Evolutionary conservation across 2,329 filamentous ascomycete genomes (phyloP), one percentile per base, ranked within the genome.

Genomic region (Neonectria punicea): DNA sequence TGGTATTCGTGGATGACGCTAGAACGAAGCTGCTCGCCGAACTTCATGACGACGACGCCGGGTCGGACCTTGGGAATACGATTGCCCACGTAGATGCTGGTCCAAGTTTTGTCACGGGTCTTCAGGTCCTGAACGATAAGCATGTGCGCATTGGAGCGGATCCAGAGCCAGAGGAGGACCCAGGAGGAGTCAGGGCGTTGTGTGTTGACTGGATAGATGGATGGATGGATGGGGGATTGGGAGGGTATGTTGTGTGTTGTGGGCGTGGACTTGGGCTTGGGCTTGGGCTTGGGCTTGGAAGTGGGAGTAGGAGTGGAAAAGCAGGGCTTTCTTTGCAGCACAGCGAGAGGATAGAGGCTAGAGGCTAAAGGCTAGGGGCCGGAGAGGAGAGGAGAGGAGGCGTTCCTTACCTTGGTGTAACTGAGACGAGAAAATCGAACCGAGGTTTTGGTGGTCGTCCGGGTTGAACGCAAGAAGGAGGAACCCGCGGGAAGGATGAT

Each of bases 1-100:
- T 94, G 91, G 84, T 97, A 99, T 83, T 98, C 94, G 85, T 93
- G 94, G 81, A 98, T 97, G 77, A 97, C 88, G 78, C 94, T 98
- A 76, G 93, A 95, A 70, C 93, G 93, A 76, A 99, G 90, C 86
- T 99, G 94, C 82, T 98, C 93, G 79, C 96, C 96, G 86, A 98
- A 99, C 86, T 91, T 91, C 89, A 91, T 91, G 83, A 87, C 83
- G 81, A 89, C 78, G 69, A 84, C 78, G 65, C 86, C 86, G 49
- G 85, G 87, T 36, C 77, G 76, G 68, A 82, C 78, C 69, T 74
- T 78, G 74, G 77, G 80, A 41, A 44, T 66, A 7, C 13, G 53
- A 54, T 55, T 71, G 58, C 70, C 69, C 56, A 65, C 60, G 70
- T 74, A 77, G 63, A 74, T 76, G 64, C 78, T 75, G 70, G 79